These are phyloP conservation scores for Candolleomyces eurysporus DNA, from an alignment of 768 basidiomycete species.

Conservation along the genomic window DNA sequence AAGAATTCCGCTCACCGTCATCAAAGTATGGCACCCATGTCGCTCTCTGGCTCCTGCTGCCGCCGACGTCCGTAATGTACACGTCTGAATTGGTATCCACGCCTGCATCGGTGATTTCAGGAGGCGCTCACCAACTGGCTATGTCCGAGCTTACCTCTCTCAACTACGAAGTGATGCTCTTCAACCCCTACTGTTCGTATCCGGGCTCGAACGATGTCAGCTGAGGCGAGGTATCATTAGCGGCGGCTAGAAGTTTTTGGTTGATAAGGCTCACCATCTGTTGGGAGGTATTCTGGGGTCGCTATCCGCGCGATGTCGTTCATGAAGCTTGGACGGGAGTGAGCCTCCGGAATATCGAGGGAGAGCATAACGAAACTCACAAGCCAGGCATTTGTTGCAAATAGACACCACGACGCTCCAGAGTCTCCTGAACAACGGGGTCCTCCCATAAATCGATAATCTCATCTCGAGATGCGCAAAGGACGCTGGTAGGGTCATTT, in stretches of 20 bases:
- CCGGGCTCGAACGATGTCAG: constrained; percentile 73
- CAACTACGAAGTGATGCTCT: constrained; percentile 63
- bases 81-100: constrained; percentile 50
- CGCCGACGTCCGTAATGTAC: constrained; percentile 71
- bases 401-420: constrained; percentile 48
- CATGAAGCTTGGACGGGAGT: constrained; percentile 55
- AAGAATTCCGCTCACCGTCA: constrained; percentile 40
- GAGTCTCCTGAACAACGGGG: constrained; percentile 45
- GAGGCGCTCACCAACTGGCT: neutral
- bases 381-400: constrained; percentile 67
- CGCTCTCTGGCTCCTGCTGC: constrained; percentile 57
- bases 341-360: neutral
- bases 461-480: constrained; percentile 56
- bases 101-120: constrained; percentile 14
- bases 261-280: constrained; percentile 47
- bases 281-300: constrained; percentile 53
- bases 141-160: constrained; percentile 39
- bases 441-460: constrained; percentile 65
- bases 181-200: constrained; percentile 73
- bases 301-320: constrained; percentile 66
- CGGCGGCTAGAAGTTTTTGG: neutral
- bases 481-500: constrained; percentile 49
- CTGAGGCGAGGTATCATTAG: constrained; percentile 23
- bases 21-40: constrained; percentile 81
- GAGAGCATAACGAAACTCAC: constrained; percentile 39